phyloP scores from a whole-genome alignment of 1,284 basidiomycete genomes.

The Stygiomarasmius scandens region DNA sequence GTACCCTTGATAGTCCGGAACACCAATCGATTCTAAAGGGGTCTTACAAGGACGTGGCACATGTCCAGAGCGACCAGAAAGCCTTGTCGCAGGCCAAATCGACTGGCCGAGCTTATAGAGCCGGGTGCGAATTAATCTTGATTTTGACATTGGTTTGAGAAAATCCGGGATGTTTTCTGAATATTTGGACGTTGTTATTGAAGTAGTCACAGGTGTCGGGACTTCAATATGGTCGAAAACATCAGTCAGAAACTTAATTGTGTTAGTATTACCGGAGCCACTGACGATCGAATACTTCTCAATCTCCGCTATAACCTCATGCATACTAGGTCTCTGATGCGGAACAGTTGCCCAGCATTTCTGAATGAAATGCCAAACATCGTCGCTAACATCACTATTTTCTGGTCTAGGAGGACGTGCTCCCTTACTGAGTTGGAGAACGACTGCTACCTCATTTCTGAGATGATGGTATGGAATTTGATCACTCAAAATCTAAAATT shows the following conservation, averaged over 20 bases:
- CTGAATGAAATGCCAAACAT: neutral
- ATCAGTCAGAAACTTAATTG: neutral
- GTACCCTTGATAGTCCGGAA: neutral
- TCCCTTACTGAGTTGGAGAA: neutral
- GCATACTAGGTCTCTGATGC: neutral
- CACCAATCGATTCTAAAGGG: neutral
- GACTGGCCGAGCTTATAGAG: neutral
- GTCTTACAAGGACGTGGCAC: neutral
- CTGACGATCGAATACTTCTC: neutral
- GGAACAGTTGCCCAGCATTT: neutral
- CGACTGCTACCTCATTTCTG: neutral
- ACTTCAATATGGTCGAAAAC: neutral
- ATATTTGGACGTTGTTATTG: neutral
- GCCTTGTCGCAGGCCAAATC: neutral
- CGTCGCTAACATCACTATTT: neutral
- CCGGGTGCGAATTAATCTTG: neutral
- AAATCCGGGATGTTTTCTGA: neutral
- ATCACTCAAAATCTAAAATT: neutral
- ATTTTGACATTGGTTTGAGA: neutral
- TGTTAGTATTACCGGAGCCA: neutral
- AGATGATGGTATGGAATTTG: neutral
- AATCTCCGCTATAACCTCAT: neutral
- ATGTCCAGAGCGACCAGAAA: neutral
- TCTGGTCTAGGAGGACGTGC: neutral
- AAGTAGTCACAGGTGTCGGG: neutral